These are phyloP conservation scores for Cunninghamia lanceolata DNA, from an alignment of 75 land plant genomes.

Conservation along the genomic window DNA sequence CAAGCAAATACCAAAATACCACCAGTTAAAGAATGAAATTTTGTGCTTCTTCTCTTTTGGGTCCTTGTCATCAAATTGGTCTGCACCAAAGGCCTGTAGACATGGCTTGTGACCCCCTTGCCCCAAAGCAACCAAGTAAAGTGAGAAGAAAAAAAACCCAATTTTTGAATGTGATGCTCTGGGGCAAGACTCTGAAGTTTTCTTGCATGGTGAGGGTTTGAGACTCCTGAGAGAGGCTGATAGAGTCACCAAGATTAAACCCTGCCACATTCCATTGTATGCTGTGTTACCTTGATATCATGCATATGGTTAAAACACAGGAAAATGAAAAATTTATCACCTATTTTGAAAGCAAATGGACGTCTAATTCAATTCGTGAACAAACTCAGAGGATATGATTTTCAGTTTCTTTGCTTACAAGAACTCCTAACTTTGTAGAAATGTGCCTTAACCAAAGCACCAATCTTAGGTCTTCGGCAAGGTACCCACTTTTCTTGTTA, in stretches of 20 bases:
- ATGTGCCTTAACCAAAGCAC: background rate
- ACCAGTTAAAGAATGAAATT: conserved; percentile 83
- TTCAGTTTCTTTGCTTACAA: background rate
- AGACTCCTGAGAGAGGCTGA: conserved; percentile 28
- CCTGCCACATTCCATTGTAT: conserved; percentile 24
- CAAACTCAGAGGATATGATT: background rate
- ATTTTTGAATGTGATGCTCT: conserved; percentile 10
- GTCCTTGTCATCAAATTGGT: conserved; percentile 53
- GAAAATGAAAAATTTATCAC: background rate
- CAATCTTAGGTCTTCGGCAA: background rate
- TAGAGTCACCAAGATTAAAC: conserved; percentile 35
- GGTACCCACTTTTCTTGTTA: background rate
- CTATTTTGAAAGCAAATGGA: background rate
- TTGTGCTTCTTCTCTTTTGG: conserved; percentile 34
- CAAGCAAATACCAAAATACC: conserved; percentile 46
- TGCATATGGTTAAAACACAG: background rate
- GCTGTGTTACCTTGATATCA: background rate
- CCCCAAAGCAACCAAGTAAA: conserved; percentile 55
- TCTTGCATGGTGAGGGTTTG: conserved; percentile 2
- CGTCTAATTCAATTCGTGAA: background rate
- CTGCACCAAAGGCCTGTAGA: conserved; percentile 82
- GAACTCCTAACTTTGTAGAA: background rate
- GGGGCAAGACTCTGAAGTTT: background rate
- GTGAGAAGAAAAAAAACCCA: conserved; percentile 34
- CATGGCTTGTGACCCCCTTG: conserved; percentile 83